phyloP scores from a whole-genome alignment of 352 stramenopile genomes.

The Pythium periplocum region DNA sequence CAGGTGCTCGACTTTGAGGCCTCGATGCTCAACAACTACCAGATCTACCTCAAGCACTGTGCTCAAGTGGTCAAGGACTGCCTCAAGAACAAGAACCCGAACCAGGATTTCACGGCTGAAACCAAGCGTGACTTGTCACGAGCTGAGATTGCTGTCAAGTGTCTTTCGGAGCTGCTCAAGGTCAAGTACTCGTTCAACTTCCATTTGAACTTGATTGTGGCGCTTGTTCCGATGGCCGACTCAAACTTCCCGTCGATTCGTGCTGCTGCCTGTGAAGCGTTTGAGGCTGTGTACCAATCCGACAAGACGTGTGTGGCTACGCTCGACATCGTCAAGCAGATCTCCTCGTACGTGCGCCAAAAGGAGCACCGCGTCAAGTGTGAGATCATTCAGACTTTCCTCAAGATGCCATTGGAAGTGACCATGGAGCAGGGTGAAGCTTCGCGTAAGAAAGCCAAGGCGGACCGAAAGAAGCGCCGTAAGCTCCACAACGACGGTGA shows the following conservation, averaged over 20 bases:
- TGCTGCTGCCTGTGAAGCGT: slow-evolving; percentile 50
- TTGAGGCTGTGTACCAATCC: slow-evolving; percentile 63
- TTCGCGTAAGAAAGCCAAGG: slow-evolving; percentile 76
- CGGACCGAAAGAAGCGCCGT: slow-evolving; percentile 79
- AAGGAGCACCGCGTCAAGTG: slow-evolving; percentile 78
- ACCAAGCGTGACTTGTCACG: slow-evolving; percentile 46
- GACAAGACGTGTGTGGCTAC: slow-evolving; percentile 68
- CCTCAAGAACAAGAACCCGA: slow-evolving; percentile 45
- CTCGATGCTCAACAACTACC: slow-evolving; percentile 73
- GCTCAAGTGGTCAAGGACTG: slow-evolving; percentile 52
- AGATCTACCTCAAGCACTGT: slow-evolving; percentile 79
- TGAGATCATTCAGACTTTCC: slow-evolving; percentile 68
- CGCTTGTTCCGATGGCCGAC: slow-evolving; percentile 77
- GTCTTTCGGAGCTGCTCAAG: slow-evolving; percentile 73
- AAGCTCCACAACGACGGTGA: slow-evolving; percentile 71
- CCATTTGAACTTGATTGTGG: slow-evolving; percentile 78
- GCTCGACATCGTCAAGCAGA: slow-evolving; percentile 79
- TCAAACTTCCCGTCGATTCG: slow-evolving; percentile 49
- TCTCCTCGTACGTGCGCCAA: slow-evolving; percentile 79
- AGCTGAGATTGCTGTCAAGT: slow-evolving; percentile 65
- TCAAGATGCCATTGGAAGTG: slow-evolving; percentile 77
- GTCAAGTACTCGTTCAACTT: slow-evolving; percentile 87
- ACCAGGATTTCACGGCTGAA: slow-evolving; percentile 26
- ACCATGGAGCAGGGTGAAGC: slow-evolving; percentile 83
- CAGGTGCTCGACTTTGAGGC: slow-evolving; percentile 83